These are phyloP conservation scores for Fusarium mundagurra DNA, from an alignment of 2,329 filamentous ascomycete genomes.

Conservation along the genomic window DNA sequence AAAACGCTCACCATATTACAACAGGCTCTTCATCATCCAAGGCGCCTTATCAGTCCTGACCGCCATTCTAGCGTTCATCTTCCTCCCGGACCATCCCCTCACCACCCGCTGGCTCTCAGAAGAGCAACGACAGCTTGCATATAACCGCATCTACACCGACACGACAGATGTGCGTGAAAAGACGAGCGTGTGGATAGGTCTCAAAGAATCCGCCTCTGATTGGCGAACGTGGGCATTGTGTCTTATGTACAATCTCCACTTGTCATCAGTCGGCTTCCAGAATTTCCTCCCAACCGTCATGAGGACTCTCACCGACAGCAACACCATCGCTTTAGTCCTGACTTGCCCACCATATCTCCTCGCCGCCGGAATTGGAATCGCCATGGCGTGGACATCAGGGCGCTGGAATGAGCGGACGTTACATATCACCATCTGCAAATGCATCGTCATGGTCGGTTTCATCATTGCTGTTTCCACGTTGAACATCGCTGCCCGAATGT, in stretches of 20 bases:
- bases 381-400: conserved; percentile 49
- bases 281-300: conserved; percentile 51
- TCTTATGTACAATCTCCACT: conserved; percentile 42
- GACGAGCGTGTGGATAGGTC: conserved; percentile 49
- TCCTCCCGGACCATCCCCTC: conserved; percentile 51
- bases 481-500: conserved; percentile 28
- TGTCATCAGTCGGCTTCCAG: conserved; percentile 42
- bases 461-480: conserved; percentile 40
- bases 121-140: conserved; percentile 53
- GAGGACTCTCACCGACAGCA: conserved; percentile 56
- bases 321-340: conserved; percentile 58
- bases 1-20: fast-evolving
- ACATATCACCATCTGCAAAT: conserved; percentile 44
- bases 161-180: conserved; percentile 45
- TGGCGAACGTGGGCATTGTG: conserved; percentile 44
- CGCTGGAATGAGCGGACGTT: conserved; percentile 51
- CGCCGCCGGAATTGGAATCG: conserved; percentile 45
- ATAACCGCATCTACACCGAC: conserved; percentile 49
- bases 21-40: conserved; percentile 45
- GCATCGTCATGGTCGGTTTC: conserved; percentile 48
- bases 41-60: conserved; percentile 42
- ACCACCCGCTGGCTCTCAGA: conserved; percentile 50
- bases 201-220: conserved; percentile 39
- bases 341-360: conserved; percentile 61
- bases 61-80: conserved; percentile 45